Evolutionary conservation across 2,329 filamentous ascomycete species (phyloP), one percentile per base, ranked within the genome.

Genomic region (Calonectria fujianensis): DNA sequence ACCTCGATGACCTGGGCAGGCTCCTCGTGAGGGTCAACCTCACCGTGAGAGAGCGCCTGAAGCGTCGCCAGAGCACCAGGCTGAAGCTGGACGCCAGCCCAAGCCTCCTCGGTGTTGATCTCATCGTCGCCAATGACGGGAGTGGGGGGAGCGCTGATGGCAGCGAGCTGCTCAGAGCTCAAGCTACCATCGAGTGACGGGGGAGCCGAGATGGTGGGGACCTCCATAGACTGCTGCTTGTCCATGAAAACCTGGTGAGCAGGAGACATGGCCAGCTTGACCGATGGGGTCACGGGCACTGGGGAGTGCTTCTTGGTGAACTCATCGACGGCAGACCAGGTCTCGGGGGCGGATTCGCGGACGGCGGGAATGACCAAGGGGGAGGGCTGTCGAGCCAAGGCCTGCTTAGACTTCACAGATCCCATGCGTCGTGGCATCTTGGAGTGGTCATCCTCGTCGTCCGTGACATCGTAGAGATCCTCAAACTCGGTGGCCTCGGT

Each of bases 151-250:
- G 95, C 95, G 81, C 95, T 98, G 83, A 96, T 90, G 69, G 90
- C 91, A 2, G 95, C 95, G 84, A 97, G 90, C 83, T 98, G 96
- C 82, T 98, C 96, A 2, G 96, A 98, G 11, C 93, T 94, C 80
- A 97, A 87, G 85, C 95, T 98, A 29, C 96, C 96, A 85, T 98
- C 96, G 4, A 98, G 89, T 6, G 96, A 98, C 4, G 96, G 96
- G 6, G 96, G 94, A 8, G 95, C 94, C 70, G 95, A 96, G 37
- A 92, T 90, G 45, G 92, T 93, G 2, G 95, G 95, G 4, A 96
- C 89, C 63, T 92, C 90, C 29, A 93, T 89, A 35, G 91, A 82
- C 74, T 92, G 91, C 78, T 92, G 90, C 74, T 88, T 85, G 66
- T 90, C 90, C 83, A 98, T 92, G 81, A 94, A 93, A 14, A 92